Evolutionary conservation across 805 yeast species (phyloP).

Genomic region (Lipomyces chichibuensis): DNA sequence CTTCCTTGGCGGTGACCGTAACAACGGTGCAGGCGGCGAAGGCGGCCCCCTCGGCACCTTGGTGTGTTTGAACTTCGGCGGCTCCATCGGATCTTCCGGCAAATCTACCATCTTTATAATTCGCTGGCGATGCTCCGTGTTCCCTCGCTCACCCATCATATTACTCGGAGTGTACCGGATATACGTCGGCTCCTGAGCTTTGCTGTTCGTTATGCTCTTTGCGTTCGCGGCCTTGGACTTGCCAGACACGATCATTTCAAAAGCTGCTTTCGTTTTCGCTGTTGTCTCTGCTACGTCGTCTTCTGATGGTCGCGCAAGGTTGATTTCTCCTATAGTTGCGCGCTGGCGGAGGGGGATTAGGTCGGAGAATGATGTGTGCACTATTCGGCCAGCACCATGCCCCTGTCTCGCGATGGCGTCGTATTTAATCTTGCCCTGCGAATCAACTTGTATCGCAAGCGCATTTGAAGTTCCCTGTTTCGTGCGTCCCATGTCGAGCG

Average conservation of each 20-base stretch:
- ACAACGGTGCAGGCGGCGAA: constrained; percentile 71
- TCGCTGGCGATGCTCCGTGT: constrained; percentile 46
- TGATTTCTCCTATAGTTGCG: constrained; percentile 46
- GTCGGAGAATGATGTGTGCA: constrained; percentile 57
- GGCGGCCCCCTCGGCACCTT: constrained; percentile 67
- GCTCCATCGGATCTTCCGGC: constrained; percentile 82
- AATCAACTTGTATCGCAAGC: constrained; percentile 40
- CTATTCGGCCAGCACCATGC: constrained; percentile 40
- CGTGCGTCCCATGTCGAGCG: constrained; percentile 41
- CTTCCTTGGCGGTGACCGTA: constrained; percentile 53
- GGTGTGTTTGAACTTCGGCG: constrained; percentile 72
- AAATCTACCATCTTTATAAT: constrained; percentile 67
- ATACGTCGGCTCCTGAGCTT: constrained; percentile 48
- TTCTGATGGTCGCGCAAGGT: constrained; percentile 52
- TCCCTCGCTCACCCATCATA: constrained; percentile 42
- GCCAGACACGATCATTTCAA: constrained; percentile 54
- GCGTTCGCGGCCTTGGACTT: constrained; percentile 46
- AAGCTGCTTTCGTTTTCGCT: constrained; percentile 58
- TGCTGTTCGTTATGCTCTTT: constrained; percentile 40
- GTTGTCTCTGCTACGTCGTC: constrained; percentile 54
- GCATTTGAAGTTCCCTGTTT: constrained; percentile 37
- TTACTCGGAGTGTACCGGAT: constrained; percentile 52
- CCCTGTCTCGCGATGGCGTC: constrained; percentile 45
- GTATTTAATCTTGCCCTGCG: constrained; percentile 43
- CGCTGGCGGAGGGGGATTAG: constrained; percentile 63